Percentiles rank a stretch among this genome's conserved stretches.
phyloP scores from a whole-genome alignment of 2,329 filamentous ascomycete species.

The Fonsecaea multimorphosa region DNA sequence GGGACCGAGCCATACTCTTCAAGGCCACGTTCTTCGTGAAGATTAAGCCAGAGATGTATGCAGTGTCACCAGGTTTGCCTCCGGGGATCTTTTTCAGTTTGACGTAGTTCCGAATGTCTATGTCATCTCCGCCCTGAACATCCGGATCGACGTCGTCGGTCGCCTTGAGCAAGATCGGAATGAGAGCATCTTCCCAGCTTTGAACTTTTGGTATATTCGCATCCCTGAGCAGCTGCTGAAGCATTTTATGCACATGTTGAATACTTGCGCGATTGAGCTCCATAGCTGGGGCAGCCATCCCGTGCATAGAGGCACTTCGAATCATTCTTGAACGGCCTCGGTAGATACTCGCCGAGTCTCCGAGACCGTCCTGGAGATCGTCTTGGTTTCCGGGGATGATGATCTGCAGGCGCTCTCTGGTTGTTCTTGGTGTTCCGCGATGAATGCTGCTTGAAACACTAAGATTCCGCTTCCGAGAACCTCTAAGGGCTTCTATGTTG shows the following conservation, averaged over 20 bases:
- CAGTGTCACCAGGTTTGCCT: constrained; percentile 85
- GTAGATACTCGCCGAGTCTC: constrained; percentile 24
- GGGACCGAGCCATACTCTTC: constrained; percentile 92
- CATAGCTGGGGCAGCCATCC: constrained; percentile 73
- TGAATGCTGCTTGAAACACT: constrained; percentile 81
- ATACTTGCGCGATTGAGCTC: constrained; percentile 88
- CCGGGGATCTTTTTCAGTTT: constrained; percentile 97
- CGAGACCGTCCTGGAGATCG: constrained; percentile 46
- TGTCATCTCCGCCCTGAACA: constrained; percentile 86
- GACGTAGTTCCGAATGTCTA: constrained; percentile 96
- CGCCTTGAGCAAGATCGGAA: constrained; percentile 87
- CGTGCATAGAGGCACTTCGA: constrained; percentile 83
- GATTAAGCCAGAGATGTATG: constrained; percentile 95
- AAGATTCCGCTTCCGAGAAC: constrained; percentile 76
- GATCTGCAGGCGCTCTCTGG: constrained; percentile 61
- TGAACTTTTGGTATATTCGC: constrained; percentile 72
- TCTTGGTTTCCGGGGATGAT: constrained; percentile 45
- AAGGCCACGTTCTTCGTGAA: constrained; percentile 97
- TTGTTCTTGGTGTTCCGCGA: constrained; percentile 73
- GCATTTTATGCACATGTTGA: constrained; percentile 82
- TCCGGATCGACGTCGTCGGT: constrained; percentile 95
- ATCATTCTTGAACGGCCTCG: constrained; percentile 61
- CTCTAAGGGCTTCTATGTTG: constrained; percentile 66
- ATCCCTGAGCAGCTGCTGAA: constrained; percentile 83
- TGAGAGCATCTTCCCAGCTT: constrained; percentile 86